A percentile compares a stretch with the other conserved stretches of the same genome.
phyloP scores from a whole-genome alignment of 2,329 filamentous ascomycete species.

The Claviceps spartinae region DNA sequence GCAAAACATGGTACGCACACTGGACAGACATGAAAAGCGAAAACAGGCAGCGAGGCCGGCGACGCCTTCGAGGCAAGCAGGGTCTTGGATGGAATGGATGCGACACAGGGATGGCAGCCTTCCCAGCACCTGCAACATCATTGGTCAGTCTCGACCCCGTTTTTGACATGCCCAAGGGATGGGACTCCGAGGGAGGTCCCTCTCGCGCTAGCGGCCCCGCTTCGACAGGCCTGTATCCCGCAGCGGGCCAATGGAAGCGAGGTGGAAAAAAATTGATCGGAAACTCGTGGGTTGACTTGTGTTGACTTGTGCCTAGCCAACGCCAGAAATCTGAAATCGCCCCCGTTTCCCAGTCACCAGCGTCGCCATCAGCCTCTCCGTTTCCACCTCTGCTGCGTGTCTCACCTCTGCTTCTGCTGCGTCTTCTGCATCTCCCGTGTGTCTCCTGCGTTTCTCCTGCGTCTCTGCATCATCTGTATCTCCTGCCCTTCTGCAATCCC shows the following conservation, averaged over 20 bases:
- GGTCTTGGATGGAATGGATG: slow-evolving; percentile 6
- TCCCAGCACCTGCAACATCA: not conserved
- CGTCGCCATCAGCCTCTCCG: not conserved
- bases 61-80: not conserved
- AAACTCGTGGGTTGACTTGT: slow-evolving; percentile 19
- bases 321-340: slow-evolving; percentile 7
- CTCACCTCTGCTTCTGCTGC: not conserved
- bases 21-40: not conserved
- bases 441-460: not conserved
- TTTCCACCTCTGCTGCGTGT: not conserved
- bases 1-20: slow-evolving; percentile 1
- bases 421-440: not conserved
- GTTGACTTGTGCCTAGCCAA: slow-evolving; percentile 14
- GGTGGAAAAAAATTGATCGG: slow-evolving; percentile 23
- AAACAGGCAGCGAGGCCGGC: not conserved
- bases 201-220: slow-evolving; percentile 21
- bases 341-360: not conserved
- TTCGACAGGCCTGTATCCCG: slow-evolving; percentile 21
- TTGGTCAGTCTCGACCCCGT: slow-evolving; percentile 4
- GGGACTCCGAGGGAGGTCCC: slow-evolving; percentile 8
- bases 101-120: not conserved
- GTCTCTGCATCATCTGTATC: not conserved
- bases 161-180: slow-evolving; percentile 8
- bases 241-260: slow-evolving; percentile 21
- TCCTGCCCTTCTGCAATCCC: not conserved